Evolutionary conservation across 768 basidiomycete genomes (phyloP).

Genomic region (Candolleomyces eurysporus): DNA sequence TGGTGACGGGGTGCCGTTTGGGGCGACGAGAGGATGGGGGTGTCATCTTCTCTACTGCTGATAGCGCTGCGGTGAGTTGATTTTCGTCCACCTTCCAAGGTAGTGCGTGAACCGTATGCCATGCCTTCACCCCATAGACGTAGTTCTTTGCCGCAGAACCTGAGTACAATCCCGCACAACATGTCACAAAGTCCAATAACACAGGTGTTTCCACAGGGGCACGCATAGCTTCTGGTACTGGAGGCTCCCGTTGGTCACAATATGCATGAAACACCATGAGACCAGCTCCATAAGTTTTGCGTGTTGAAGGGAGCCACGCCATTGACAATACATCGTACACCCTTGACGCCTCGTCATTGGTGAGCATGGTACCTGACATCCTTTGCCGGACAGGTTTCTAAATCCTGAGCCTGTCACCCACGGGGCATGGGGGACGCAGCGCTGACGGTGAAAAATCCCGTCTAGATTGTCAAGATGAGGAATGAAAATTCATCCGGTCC

Average conservation of each 20-base stretch:
- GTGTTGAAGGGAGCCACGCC: constrained; percentile 21
- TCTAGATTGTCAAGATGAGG: no score
- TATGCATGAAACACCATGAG: constrained; percentile 33
- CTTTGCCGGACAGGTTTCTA: constrained; percentile 21
- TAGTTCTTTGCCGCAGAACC: constrained; percentile 18
- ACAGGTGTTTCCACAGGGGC: constrained; percentile 18
- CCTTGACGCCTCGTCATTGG: constrained; percentile 15
- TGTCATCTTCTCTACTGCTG: constrained; percentile 9
- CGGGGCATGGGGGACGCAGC: no score
- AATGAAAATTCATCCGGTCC: no score
- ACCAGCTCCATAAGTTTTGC: constrained; percentile 28
- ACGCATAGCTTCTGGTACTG: constrained; percentile 24
- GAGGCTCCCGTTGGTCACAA: constrained; percentile 21
- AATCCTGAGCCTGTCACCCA: constrained; percentile 9
- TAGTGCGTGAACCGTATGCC: constrained; percentile 28
- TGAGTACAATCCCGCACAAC: constrained; percentile 16
- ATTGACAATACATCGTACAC: constrained; percentile 22
- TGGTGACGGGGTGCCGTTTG: constrained; percentile 13
- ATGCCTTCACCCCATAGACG: constrained; percentile 27
- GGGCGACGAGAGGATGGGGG: constrained; percentile 11
- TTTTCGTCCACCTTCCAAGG: constrained; percentile 16
- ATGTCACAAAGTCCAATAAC: constrained; percentile 27
- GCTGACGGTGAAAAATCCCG: no score
- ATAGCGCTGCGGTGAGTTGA: constrained; percentile 6
- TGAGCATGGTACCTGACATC: not conserved